Evolutionary conservation across 805 yeast genomes (phyloP), one percentile per base, ranked within the genome.

Genomic region (Starmerella davenportii): DNA sequence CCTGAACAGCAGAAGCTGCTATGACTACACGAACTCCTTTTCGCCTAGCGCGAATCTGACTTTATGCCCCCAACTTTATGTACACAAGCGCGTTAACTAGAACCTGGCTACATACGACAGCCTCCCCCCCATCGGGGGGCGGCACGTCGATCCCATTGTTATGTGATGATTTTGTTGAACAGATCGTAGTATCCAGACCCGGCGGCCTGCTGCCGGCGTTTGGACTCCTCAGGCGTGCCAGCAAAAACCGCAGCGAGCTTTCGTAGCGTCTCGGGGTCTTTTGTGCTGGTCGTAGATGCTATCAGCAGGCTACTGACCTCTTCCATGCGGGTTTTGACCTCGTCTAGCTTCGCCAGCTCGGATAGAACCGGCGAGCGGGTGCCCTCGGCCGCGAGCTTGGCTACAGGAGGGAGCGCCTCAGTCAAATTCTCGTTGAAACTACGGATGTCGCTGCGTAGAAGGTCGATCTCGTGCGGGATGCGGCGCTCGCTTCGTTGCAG

Each of bases 401-500:
- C 35, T 3, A 54, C 36, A 5, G 37, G 31, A 7, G 45, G 40
- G 17, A 34, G 34, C 1, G 43, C 38, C n/a, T 37, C 46, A 17
- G 42, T 44, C 32, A 54, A 50, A 16, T 45, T 46, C 15, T 20
- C 28, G 8, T 36, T 40, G 20, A 58, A 42, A 9, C 44, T 43
- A 11, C 38, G 40, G 15, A 54, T 45, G 36, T 58, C 62, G 32
- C 49, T 46, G 20, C 47, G 44, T 16, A 58, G 49, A 35, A 58
- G 50, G 33, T 55, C 60, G 21, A 55, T 46, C 39, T 57, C 59
- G 43, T 57, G 57, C 34, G 47, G 51, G 27, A 57, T 43, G 13
- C 57, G 43, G 25, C 49, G 49, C 27, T 50, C 52, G 32, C 53
- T 41, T 28, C 45, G 38, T 31, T 41, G 38, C 17, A 58, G 45